phyloP scores from a whole-genome alignment of 1,284 basidiomycete genomes.

The Blastosporella zonata region DNA sequence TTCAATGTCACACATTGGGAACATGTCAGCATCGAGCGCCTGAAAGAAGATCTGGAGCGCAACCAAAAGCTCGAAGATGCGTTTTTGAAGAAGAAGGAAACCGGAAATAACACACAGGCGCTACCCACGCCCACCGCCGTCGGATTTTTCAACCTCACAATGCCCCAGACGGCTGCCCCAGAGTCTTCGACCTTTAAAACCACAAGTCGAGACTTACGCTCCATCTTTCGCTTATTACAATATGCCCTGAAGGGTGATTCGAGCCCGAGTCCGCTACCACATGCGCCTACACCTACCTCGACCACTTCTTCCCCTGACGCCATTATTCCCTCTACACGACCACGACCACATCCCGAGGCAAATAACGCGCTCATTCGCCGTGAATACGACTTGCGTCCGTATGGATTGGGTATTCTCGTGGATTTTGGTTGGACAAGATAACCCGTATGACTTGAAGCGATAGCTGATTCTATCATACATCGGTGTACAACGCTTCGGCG shows the following conservation, averaged over 20 bases:
- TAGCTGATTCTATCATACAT: constrained; percentile 1
- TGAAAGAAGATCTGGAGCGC: constrained; percentile 47
- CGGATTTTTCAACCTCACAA: constrained; percentile 7
- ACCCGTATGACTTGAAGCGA: constrained; percentile 10
- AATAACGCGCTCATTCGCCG: constrained; percentile 38
- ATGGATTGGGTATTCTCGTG: constrained; percentile 66
- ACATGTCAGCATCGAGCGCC: constrained; percentile 48
- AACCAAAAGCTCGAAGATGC: constrained; percentile 28
- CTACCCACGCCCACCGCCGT: constrained; percentile 2
- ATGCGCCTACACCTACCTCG: constrained; percentile 7
- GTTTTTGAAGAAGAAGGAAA: constrained; percentile 19
- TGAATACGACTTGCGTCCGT: constrained; percentile 68
- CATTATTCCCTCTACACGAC: neutral
- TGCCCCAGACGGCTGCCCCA: constrained; percentile 20
- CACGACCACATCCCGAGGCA: constrained; percentile 2
- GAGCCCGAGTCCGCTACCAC: neutral
- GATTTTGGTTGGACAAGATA: constrained; percentile 65
- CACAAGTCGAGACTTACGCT: constrained; percentile 12
- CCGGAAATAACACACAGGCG: constrained; percentile 1
- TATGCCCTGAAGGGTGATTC: constrained; percentile 13
- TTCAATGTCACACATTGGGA: constrained; percentile 76
- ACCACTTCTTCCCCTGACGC: constrained; percentile 8
- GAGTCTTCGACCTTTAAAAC: constrained; percentile 9
- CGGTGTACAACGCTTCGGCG: neutral
- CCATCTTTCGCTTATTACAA: constrained; percentile 15